A percentile compares a stretch with the other conserved stretches of the same genome.
Evolutionary conservation across 108 stramenopile species (phyloP).

Genomic region (Cyclotella baltica): DNA sequence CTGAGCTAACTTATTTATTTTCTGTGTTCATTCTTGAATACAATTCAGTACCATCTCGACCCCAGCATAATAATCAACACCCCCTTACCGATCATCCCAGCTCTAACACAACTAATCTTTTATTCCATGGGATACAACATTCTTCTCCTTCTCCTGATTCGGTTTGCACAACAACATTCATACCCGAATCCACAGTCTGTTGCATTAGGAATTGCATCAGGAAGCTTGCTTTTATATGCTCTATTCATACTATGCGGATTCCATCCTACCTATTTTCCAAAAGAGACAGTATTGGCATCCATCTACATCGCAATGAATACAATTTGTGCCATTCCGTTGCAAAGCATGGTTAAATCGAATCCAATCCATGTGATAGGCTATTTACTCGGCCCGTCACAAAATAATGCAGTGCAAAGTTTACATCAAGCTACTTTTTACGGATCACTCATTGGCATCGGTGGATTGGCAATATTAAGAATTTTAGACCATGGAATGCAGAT

Average conservation of each 20-base stretch:
- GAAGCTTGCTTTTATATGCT: slow-evolving; percentile 14
- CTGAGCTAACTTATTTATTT: not conserved
- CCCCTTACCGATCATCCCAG: slow-evolving; percentile 8
- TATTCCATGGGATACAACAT: slow-evolving; percentile 24
- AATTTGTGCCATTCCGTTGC: not conserved
- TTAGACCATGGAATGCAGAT: slow-evolving; percentile 73
- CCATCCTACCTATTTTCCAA: slow-evolving; percentile 21
- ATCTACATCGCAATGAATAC: slow-evolving; percentile 31
- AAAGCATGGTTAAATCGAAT: not conserved
- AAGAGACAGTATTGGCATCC: slow-evolving; percentile 29
- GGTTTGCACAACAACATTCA: no score
- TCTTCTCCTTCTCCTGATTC: not conserved
- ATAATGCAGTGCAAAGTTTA: slow-evolving; percentile 11
- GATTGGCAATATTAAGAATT: slow-evolving; percentile 48
- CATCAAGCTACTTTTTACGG: slow-evolving; percentile 26
- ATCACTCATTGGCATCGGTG: slow-evolving; percentile 27
- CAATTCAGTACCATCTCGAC: slow-evolving; percentile 31
- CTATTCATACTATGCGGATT: slow-evolving; percentile 37
- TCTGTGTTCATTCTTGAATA: not conserved
- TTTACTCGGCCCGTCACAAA: not conserved
- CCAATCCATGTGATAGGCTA: not conserved
- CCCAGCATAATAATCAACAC: slow-evolving; percentile 39
- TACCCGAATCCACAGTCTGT: not conserved
- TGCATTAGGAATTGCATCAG: not conserved
- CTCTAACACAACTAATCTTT: slow-evolving; percentile 16